Evolutionary conservation across 2,329 filamentous ascomycete species (phyloP), one percentile per base, ranked within the genome.

Genomic region (Colletotrichum abscissum): DNA sequence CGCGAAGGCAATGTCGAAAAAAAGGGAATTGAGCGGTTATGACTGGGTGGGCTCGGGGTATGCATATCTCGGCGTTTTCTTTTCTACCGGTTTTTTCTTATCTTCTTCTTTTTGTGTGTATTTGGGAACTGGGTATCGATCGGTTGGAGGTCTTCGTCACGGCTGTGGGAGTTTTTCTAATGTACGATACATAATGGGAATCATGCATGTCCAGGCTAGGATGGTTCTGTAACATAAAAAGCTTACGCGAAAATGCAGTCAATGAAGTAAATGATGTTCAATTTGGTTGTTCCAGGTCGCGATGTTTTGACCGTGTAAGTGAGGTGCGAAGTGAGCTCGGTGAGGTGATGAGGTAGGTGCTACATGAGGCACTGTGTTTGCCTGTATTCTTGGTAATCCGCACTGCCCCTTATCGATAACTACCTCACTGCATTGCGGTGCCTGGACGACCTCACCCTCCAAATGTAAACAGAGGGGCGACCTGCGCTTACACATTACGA

Each of bases 31-130:
- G 22, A 70, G 56, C 60, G 65, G 30, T 42, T 56, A 65, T 49
- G 60, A 63, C 62, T 28, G 33, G 42, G 49, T 58, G 38, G 73
- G 56, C 55, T 70, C 56, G 38, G 56, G 73, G 46, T 59, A 60
- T 74, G 73, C 73, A 75, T 74, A 66, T 74, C 65, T 74, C 67
- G 71, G 71, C 71, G 73, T 74, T 75, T 66, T 67, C 54, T 60
- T 38, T 66, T 63, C 14, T 69, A n/a, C 12, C 42, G 28, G 11
- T 49, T 73, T 63, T 24, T 24, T 54, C 16, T 38, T 38, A 55
- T n/a, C 24, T 63, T 33, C 38, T 19, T 56, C 33, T 60, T 60
- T 56, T 56, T 70, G 60, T 62, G 58, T 49, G 62, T 33, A 54
- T 58, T 67, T 72, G 28, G 67, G 71, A 54, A 19, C 35, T 57